Evolutionary conservation across 129 eudicot genomes (phyloP), one percentile per base, ranked within the genome.

Genomic region (Apium graveolens): DNA sequence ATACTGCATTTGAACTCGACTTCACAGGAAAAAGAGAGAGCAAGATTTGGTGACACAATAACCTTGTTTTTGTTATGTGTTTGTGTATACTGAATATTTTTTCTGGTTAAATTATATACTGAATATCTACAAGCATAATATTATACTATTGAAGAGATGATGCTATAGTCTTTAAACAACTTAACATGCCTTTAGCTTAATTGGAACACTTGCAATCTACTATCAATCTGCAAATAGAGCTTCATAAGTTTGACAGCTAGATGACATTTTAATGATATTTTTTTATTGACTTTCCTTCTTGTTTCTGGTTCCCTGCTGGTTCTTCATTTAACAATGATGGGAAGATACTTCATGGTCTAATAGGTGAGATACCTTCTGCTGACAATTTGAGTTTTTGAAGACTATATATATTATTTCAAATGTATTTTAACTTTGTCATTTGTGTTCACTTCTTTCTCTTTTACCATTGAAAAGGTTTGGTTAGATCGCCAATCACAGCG

Each of bases 401-500:
- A 39, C n/a, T 63, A 77, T 60, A 76, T 41, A 27, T 8, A 3
- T 45, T 74, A 46, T 38, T 24, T 49, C 48, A 5, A 62, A 48
- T 70, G 26, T 45, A 43, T 12, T 44, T 2, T 44, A 17, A 27
- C 18, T 66, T 31, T 27, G 60, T 26, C 35, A 13, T 44, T 16
- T 73, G 46, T 73, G 32, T 49, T 24, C 13, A 12, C 32, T 12
- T 48, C 45, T 20, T 18, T 32, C 37, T 38, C 14, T 46, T 32
- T 60, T 10, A 26, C 60, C 57, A 73, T 9, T 80, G 32, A 81
- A 65, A 82, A 91, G 97, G 97, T 77, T 87, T 91, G 89, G 99
- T 95, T 60, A 87, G 99, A 78, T 92, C 99, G 75, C 99, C 97
- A 43, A 83, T 95, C 27, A 74, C 94, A 76, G 97, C 99, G 63